Conservation (phyloP, 1,284 basidiomycete genomes). For the Cryptococcus sp. region DNA sequence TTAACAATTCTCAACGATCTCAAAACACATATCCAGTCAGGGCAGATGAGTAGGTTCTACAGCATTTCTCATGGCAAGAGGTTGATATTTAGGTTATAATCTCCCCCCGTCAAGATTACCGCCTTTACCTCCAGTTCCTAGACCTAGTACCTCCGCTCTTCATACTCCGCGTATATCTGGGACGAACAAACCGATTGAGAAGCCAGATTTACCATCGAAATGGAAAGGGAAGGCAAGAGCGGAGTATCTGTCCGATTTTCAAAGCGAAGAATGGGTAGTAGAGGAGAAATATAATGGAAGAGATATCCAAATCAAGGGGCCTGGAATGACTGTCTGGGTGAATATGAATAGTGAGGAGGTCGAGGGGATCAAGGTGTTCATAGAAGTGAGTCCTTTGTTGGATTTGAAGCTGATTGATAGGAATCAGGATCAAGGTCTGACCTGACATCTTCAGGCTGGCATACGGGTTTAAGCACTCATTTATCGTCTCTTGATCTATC, state of each 20-base stretch:
- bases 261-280: background rate
- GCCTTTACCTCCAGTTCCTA: background rate
- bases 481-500: conserved; percentile 10
- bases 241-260: background rate
- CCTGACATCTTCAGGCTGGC: conserved; percentile 2
- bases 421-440: background rate
- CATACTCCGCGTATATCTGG: background rate
- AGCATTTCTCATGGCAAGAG: background rate
- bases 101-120: background rate
- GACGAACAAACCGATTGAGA: background rate
- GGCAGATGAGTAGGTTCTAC: background rate
- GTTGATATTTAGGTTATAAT: background rate
- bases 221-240: background rate
- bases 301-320: background rate
- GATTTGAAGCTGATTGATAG: too few species aligned
- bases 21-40: background rate
- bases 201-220: background rate
- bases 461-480: conserved; percentile 6
- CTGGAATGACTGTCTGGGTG: background rate
- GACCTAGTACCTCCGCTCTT: background rate
- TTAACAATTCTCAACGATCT: background rate
- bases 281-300: background rate
- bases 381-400: too few species aligned
- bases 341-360: too few species aligned
- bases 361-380: too few species aligned